Conservation (phyloP, 2,329 filamentous ascomycete species). For the Pseudocercospora macadamiae region DNA sequence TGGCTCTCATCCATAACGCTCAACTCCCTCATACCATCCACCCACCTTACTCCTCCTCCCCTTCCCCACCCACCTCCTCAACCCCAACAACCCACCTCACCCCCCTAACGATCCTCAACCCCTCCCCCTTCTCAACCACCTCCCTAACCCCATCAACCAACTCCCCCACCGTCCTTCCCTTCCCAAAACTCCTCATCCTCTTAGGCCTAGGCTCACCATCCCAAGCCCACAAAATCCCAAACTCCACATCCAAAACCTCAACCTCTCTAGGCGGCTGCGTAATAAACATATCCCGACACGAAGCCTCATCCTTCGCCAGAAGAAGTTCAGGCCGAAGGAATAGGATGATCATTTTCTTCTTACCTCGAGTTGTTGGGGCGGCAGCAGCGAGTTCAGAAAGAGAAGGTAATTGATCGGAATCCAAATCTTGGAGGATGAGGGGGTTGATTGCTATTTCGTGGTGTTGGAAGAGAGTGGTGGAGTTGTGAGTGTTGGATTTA, state of each 20-base stretch:
- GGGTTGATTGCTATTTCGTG: too few relatives aligned
- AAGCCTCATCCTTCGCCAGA: not conserved
- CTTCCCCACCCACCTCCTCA: not conserved
- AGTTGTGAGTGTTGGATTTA: too few relatives aligned
- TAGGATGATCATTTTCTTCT: not conserved
- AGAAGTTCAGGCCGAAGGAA: not conserved
- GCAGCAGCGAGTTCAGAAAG: too few relatives aligned
- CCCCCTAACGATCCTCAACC: not conserved
- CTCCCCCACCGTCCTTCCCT: not conserved
- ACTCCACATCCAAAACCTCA: not conserved
- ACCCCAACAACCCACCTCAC: not conserved
- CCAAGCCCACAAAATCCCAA: not conserved
- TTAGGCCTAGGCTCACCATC: not conserved
- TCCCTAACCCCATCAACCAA: not conserved
- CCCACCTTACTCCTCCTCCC: not conserved
- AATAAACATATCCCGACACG: slow-evolving; percentile 1
- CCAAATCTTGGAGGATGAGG: too few relatives aligned
- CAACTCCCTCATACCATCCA: not conserved
- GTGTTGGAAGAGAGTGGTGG: too few relatives aligned
- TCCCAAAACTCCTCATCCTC: not conserved
- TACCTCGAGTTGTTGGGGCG: too few relatives aligned
- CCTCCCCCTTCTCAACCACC: not conserved
- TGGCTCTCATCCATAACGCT: not conserved
- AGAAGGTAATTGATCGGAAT: too few relatives aligned
- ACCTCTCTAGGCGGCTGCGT: not conserved